A percentile compares a stretch with the other conserved stretches of the same genome.
Conservation (phyloP, 1,139 yeast genomes). For the Arxiozyma heterogenica region DNA sequence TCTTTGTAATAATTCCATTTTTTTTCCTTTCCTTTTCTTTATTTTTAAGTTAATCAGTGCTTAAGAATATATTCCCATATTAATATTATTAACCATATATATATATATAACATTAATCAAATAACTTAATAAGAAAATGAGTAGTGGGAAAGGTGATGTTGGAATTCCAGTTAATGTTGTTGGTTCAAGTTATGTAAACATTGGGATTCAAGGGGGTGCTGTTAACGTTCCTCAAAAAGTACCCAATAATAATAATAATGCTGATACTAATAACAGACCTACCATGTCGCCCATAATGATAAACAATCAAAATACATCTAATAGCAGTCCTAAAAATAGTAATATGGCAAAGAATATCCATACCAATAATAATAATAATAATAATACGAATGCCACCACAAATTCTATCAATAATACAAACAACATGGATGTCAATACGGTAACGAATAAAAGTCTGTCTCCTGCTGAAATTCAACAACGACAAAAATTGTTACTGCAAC, state of each 20-base stretch:
- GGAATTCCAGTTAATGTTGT: conserved; percentile 3
- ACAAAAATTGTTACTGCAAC: conserved; percentile 30
- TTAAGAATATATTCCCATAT: too few species aligned
- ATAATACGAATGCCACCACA: conserved; percentile 14
- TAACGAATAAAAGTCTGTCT: conserved; percentile 8
- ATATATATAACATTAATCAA: too few species aligned
- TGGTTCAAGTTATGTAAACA: background rate
- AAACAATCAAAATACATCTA: background rate
- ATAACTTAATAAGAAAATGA: background rate
- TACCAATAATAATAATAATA: conserved; percentile 6
- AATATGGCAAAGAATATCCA: background rate
- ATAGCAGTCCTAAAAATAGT: background rate
- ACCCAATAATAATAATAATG: background rate
- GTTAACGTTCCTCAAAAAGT: background rate
- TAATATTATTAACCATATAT: too few species aligned
- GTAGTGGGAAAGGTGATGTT: background rate
- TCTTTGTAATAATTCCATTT: too few species aligned
- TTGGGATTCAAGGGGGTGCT: background rate
- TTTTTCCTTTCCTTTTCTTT: too few species aligned
- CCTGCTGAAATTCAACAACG: conserved; percentile 13
- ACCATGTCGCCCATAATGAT: background rate
- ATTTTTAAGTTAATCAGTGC: background rate
- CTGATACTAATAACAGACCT: background rate
- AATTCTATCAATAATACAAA: conserved; percentile 13
- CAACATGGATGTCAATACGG: background rate